Conservation (phyloP, 1,284 basidiomycete species). For the Microbotryum intermedium region DNA sequence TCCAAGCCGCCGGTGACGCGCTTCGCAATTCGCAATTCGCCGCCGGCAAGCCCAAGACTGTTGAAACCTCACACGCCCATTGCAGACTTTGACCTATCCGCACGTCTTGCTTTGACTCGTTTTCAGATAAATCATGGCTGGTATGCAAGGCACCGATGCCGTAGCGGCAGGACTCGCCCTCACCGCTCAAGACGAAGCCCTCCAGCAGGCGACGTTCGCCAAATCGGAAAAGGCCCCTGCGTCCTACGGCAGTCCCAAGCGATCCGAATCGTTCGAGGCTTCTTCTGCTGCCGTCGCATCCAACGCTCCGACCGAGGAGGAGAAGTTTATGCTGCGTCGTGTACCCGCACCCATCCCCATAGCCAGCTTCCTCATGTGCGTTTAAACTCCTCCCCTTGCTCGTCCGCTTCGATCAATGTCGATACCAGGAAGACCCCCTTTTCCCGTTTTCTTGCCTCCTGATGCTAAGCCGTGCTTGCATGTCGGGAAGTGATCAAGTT, state of each 20-base stretch:
- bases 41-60: too few species aligned
- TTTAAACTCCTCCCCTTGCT: too few species aligned
- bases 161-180: not conserved
- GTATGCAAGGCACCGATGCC: not conserved
- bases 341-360: slow-evolving; percentile 13
- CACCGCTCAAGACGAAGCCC: not conserved
- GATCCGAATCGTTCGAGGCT: not conserved
- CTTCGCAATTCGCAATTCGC: too few species aligned
- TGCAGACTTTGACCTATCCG: too few species aligned
- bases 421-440: too few species aligned
- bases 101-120: too few species aligned
- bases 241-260: not conserved
- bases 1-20: too few species aligned
- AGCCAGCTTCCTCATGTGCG: slow-evolving; percentile 10
- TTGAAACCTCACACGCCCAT: too few species aligned
- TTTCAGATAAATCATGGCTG: not conserved
- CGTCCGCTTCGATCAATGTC: too few species aligned
- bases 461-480: too few species aligned
- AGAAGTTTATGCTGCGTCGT: slow-evolving; percentile 11
- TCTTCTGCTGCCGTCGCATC: not conserved
- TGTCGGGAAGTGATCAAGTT: too few species aligned
- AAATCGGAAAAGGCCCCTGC: not conserved
- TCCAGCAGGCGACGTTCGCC: not conserved
- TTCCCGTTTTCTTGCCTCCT: too few species aligned
- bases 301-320: slow-evolving; percentile 10